These are phyloP conservation scores for Nicotiana noctiflora DNA, from an alignment of 257 asterid species.

Conservation along the genomic window DNA sequence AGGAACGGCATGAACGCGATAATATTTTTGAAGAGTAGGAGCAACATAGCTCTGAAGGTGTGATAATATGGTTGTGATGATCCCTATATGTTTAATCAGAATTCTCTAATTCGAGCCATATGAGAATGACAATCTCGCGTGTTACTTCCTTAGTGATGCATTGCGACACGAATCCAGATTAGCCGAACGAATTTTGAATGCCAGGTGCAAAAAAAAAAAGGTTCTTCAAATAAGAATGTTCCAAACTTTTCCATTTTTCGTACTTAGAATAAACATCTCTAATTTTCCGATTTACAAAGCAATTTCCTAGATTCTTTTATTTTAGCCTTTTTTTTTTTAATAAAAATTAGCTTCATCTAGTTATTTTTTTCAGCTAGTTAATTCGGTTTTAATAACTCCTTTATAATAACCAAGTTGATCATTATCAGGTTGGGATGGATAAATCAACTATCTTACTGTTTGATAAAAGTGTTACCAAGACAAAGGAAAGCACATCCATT, in stretches of 20 bases:
- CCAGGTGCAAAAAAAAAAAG: not conserved
- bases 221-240: not conserved
- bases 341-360: no score
- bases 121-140: no score
- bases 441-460: not conserved
- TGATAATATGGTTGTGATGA: no score
- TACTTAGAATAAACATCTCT: not conserved
- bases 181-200: not conserved
- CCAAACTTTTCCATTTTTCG: not conserved
- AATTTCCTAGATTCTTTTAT: not conserved
- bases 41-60: no score
- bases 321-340: not conserved
- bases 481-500: not conserved
- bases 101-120: not conserved
- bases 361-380: not conserved
- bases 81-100: not conserved
- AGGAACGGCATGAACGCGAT: no score
- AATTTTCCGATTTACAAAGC: not conserved
- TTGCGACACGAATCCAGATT: not conserved
- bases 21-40: no score
- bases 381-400: not conserved
- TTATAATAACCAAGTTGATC: not conserved
- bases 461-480: not conserved
- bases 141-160: no score
- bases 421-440: constrained; percentile 11